Conservation (phyloP, 2,329 filamentous ascomycete genomes). For the Aspergillus tubingensis region DNA sequence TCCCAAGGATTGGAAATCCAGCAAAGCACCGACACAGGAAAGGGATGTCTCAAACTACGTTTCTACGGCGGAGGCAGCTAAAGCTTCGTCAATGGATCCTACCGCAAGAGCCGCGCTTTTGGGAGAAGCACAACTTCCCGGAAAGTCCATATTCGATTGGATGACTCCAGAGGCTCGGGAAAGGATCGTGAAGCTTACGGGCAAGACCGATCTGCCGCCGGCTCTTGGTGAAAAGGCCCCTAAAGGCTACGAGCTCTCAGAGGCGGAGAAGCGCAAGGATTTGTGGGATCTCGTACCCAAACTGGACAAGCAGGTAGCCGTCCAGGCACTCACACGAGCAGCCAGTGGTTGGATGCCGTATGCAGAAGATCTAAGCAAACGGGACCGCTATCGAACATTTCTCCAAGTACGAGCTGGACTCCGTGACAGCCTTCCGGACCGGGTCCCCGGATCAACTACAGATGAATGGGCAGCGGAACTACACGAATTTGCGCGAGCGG, state of each 20-base stretch:
- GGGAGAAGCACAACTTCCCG: slow-evolving; percentile 77
- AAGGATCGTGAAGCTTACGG: slow-evolving; percentile 72
- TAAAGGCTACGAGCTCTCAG: slow-evolving; percentile 61
- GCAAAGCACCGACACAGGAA: slow-evolving; percentile 48
- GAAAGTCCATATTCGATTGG: slow-evolving; percentile 95
- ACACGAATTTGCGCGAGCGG: slow-evolving; percentile 72
- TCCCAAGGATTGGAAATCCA: slow-evolving; percentile 68
- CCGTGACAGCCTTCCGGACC: slow-evolving; percentile 59
- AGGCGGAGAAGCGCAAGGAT: slow-evolving; percentile 63
- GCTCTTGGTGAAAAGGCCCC: slow-evolving; percentile 73
- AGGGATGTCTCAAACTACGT: slow-evolving; percentile 50
- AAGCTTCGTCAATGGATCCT: slow-evolving; percentile 72
- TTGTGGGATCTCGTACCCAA: slow-evolving; percentile 62
- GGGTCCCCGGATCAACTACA: slow-evolving; percentile 53
- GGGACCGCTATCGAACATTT: slow-evolving; percentile 76
- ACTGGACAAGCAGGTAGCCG: slow-evolving; percentile 66
- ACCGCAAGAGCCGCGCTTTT: slow-evolving; percentile 75
- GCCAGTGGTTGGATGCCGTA: slow-evolving; percentile 76
- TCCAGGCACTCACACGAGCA: slow-evolving; percentile 68
- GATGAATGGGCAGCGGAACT: slow-evolving; percentile 82
- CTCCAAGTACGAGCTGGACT: slow-evolving; percentile 74
- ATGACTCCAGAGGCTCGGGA: slow-evolving; percentile 76
- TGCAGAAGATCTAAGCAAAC: slow-evolving; percentile 76
- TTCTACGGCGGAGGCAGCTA: slow-evolving; percentile 76
- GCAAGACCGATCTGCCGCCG: slow-evolving; percentile 73